Base-by-base conservation (phyloP, 1,284 basidiomycete genomes). In the Naganishia albida region DNA sequence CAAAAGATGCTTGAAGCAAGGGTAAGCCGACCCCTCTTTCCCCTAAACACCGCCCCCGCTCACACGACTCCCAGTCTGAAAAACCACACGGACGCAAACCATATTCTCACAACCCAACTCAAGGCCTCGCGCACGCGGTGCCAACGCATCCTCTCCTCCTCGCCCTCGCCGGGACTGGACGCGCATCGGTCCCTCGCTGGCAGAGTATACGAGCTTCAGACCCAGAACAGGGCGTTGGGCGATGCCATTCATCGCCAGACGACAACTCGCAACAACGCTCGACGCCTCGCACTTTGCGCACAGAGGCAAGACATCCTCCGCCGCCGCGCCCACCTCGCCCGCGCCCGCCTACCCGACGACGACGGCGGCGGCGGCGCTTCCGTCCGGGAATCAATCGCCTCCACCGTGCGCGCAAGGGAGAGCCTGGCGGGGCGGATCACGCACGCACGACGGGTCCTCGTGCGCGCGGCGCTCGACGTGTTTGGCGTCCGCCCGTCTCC, bases 81-180 rank as follows among this genome's bases (percentile, higher is more conserved):
- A 23, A 62, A 60, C n/a, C 64, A 65, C 48, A 59, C 64, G n/a
- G 49, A 65, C 23, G 64, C 64, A 30, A 56, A 54, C 54, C 56
- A 54, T 7, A 65, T 65, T 23, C 64, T 65, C 10, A 48, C 42
- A 15, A 65, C 64, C 8, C 64, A 65, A 30, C 50, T 65, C 49
- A 57, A 42, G 12, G 64, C 64, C 15, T 65, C 64, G 3, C 26
- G 42, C 8, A 39, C 49, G 13, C 56, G 64, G 13, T 65, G 39
- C 50, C 40, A 54, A 38, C 25, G 48, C 4, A 65, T 65, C 42
- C 56, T 65, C 15, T 28, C 38, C 18, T 20, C 51, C n/a, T 39
- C 20, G 16, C 26, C 48, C 10, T 49, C 49, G 25, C 40, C 15
- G 2, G 18, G 44, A 15, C 28, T 30, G 26, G 28, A 53, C n/a